Percentiles rank a stretch among this genome's conserved stretches.
Conservation (phyloP, 257 asterid species). For the Anisodus tanguticus region DNA sequence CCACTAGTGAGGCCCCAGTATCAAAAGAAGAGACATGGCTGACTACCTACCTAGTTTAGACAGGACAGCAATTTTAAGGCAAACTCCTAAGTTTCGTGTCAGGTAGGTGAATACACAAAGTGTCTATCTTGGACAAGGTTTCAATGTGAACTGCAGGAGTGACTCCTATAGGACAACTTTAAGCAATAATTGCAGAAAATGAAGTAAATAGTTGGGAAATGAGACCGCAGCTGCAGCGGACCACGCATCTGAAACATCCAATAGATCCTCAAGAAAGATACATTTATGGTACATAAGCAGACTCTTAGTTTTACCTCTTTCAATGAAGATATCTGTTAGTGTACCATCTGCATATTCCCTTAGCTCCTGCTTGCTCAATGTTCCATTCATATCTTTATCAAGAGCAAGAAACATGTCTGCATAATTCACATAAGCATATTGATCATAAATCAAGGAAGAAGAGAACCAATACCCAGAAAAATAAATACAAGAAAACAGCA, state of each 20-base stretch:
- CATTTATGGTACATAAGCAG: neutral
- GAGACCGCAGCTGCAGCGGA: constrained; percentile 10
- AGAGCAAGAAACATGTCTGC: constrained; percentile 99
- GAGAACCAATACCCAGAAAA: constrained; percentile 6
- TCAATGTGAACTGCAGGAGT: constrained; percentile 2
- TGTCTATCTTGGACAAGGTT: constrained; percentile 23
- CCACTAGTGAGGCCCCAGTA: constrained; percentile 4
- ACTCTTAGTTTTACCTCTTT: constrained; percentile 68
- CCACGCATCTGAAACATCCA: constrained; percentile 1
- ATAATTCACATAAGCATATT: constrained; percentile 25
- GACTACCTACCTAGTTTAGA: neutral
- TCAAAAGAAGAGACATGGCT: neutral
- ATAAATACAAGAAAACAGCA: neutral
- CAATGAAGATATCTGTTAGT: constrained; percentile 90
- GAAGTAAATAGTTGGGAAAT: neutral
- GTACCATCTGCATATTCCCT: constrained; percentile 99
- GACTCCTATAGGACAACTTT: neutral
- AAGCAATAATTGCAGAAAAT: constrained; percentile 22
- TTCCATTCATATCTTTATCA: constrained; percentile 95
- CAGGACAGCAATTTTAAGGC: neutral
- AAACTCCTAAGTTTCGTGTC: constrained; percentile 5
- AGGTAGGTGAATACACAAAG: neutral
- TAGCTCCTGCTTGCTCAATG: constrained; percentile 94
- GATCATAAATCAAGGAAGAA: neutral
- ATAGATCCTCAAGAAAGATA: constrained; percentile 23